Evolutionary conservation across 805 yeast genomes (phyloP).

Genomic region (Yarrowia sp.): DNA sequence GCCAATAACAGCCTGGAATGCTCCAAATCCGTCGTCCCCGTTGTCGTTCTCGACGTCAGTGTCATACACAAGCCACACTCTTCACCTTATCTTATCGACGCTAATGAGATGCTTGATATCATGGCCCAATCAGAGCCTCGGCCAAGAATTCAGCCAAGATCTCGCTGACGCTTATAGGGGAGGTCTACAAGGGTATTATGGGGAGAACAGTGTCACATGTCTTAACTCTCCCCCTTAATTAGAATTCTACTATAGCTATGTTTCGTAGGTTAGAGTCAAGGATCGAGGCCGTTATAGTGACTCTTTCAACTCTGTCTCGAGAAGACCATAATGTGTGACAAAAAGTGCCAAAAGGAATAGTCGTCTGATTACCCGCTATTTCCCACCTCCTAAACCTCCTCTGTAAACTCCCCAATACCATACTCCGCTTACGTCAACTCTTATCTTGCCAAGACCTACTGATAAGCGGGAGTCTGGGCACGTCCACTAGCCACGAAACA

Average conservation of each 20-base stretch:
- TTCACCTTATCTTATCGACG: slow-evolving; percentile 13
- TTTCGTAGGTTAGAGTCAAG: not conserved
- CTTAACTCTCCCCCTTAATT: not conserved
- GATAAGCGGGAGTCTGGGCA: slow-evolving; percentile 26
- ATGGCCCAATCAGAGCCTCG: not conserved
- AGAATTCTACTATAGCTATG: not conserved
- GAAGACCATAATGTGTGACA: not conserved
- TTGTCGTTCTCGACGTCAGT: not conserved
- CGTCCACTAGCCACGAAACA: slow-evolving; percentile 16
- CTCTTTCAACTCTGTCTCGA: not conserved
- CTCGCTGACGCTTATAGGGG: not conserved
- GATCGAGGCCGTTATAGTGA: not conserved
- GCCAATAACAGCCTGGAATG: not conserved
- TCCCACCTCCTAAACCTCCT: not conserved
- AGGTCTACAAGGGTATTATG: not conserved
- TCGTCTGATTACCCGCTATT: no score
- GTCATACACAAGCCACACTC: slow-evolving; percentile 6
- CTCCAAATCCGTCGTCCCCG: not conserved
- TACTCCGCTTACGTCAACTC: not conserved
- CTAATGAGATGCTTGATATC: slow-evolving; percentile 10
- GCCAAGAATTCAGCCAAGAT: slow-evolving; percentile 13
- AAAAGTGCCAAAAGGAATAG: not conserved
- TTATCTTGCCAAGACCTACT: slow-evolving; percentile 30
- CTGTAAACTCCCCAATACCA: not conserved
- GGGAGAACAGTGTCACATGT: not conserved